These are phyloP conservation scores for Picochlorum sp. DNA, from an alignment of 139 green algal species.

Conservation along the genomic window DNA sequence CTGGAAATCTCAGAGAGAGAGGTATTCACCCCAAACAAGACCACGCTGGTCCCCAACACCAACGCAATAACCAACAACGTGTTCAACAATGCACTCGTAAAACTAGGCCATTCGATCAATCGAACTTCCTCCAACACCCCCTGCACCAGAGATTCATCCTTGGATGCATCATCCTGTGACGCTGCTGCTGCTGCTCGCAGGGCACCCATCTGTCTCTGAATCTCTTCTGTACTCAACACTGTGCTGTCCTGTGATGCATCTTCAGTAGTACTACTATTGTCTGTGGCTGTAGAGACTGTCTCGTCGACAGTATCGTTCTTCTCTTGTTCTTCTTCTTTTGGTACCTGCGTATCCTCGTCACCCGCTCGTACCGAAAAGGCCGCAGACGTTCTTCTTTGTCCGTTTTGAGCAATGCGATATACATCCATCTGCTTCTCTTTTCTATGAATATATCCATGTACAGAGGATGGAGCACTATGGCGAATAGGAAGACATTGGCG, in stretches of 20 bases:
- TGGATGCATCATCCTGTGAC: not conserved
- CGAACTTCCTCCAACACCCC: constrained; percentile 48
- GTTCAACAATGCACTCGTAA: constrained; percentile 31
- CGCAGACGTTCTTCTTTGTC: no score
- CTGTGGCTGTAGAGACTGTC: no score
- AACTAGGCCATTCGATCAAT: constrained; percentile 52
- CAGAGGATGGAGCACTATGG: no score
- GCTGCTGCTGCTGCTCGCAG: not conserved
- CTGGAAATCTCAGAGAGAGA: constrained; percentile 34
- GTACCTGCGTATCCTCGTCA: no score
- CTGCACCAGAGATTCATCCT: constrained; percentile 13
- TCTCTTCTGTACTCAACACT: not conserved
- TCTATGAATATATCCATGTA: no score
- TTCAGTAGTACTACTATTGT: not conserved
- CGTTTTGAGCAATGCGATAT: no score
- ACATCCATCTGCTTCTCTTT: no score
- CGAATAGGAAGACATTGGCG: no score
- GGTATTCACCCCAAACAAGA: constrained; percentile 46
- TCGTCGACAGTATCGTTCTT: no score
- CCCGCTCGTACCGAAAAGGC: no score
- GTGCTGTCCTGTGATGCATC: not conserved
- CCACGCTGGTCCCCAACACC: constrained; percentile 28
- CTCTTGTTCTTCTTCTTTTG: no score
- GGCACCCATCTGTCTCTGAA: not conserved
- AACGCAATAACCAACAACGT: constrained; percentile 51